These are phyloP conservation scores for Tetrapyrgos nigripes DNA, from an alignment of 1,284 basidiomycete genomes.

Conservation along the genomic window DNA sequence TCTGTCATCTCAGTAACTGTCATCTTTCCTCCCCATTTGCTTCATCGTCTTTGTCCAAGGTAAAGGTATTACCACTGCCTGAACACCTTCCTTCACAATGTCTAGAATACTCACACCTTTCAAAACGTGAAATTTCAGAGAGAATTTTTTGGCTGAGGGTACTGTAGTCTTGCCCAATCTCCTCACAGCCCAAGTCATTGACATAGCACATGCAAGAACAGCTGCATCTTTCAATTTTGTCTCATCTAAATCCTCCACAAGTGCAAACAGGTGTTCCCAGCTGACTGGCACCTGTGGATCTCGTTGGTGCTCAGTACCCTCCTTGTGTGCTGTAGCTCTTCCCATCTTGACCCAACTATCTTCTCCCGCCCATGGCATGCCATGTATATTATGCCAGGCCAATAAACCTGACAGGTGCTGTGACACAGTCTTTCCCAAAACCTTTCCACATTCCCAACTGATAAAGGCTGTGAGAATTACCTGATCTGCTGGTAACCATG, in stretches of 20 bases:
- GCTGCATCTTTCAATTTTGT: neutral
- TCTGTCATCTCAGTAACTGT: no score
- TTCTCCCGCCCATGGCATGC: constrained; percentile 7
- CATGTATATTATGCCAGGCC: constrained; percentile 12
- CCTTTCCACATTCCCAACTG: no score
- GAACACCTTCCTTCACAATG: no score
- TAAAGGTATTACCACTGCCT: no score
- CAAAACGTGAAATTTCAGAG: constrained; percentile 1
- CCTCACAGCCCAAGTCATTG: constrained; percentile 8
- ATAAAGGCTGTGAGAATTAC: constrained; percentile 28
- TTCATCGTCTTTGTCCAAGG: no score
- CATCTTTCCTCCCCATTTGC: no score
- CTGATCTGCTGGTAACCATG: constrained; percentile 38
- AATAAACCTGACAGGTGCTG: constrained; percentile 9
- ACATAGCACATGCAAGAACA: constrained; percentile 5
- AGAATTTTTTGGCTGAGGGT: constrained; percentile 1
- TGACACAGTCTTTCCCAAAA: neutral
- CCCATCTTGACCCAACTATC: constrained; percentile 2
- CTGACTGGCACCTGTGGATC: constrained; percentile 7
- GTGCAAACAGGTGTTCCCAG: neutral
- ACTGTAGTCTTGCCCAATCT: constrained; percentile 13
- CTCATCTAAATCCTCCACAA: neutral
- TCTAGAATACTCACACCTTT: no score
- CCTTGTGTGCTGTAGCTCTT: neutral
- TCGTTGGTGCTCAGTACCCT: neutral